Base-by-base conservation (phyloP, 148 eudicot species). In the Nyssa sinensis region DNA sequence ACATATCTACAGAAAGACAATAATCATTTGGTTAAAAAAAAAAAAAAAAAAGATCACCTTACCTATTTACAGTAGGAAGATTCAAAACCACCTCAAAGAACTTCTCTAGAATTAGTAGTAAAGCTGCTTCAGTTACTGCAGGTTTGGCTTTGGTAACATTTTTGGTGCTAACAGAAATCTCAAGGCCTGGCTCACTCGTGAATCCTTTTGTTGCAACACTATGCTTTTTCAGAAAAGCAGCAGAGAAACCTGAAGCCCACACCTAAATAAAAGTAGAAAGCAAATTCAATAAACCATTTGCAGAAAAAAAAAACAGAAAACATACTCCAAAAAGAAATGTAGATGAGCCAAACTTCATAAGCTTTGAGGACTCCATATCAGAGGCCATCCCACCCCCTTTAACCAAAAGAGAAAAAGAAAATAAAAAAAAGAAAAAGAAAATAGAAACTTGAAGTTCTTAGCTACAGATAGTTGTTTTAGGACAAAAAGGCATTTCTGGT, bases 181-280 rank as follows among this genome's bases (percentile, higher is more conserved):
- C 85, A 39, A 74, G 62, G 25, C 73, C 78, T 9, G 61, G 73
- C 58, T 81, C 86, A 33, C 37, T 49, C 33, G 53, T 17, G 55
- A 73, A 72, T 64, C 94, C 93, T 83, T 89, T 89, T 33, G 97
- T 82, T 34, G 98, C 98, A 53, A 91, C 39, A 49, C 99, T 96
- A 16, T 84, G 87, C 83, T 91, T 96, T 80, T 96, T 96, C 74
- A 96, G 73, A 80, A 96, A 89, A 63, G 99, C 99, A 78, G 99
- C 98, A 80, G 98, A 96, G 83, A 96, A 96, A 25, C 99, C 99
- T 19, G 97, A 89, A 53, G 99, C 98, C 88, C 89, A 96, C n/a
- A 96, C 98, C 99, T 96, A 73, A 58, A 77, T 21, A 53, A 29
- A 76, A 67, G 29, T 23, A 51, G 57, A 60, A 53, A 55, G 41